Percentiles rank a stretch among this genome's conserved stretches.
phyloP scores from a whole-genome alignment of 23 red algal genomes.

The Cyanidium caldarium region DNA sequence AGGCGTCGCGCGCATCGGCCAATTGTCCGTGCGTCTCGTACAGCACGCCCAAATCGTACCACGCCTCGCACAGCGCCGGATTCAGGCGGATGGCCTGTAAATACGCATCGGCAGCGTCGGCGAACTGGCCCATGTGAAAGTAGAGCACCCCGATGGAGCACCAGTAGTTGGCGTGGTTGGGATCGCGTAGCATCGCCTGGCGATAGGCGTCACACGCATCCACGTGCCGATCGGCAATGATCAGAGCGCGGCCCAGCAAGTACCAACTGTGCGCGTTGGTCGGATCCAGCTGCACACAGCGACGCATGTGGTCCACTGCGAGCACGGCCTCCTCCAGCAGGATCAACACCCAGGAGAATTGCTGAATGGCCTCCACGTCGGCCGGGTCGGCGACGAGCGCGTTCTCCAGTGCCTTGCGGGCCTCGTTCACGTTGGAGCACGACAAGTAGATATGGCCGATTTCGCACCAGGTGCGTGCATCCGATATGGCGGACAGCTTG shows the following conservation, averaged over 20 bases:
- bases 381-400: slow-evolving; percentile 74
- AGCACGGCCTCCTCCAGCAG: slow-evolving; percentile 25
- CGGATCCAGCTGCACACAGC: slow-evolving; percentile 40
- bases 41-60: slow-evolving; percentile 83
- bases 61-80: slow-evolving; percentile 74
- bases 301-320: slow-evolving; percentile 26
- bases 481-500: not conserved
- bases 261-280: slow-evolving; percentile 83
- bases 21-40: slow-evolving; percentile 78
- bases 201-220: slow-evolving; percentile 85
- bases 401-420: slow-evolving; percentile 46
- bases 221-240: slow-evolving; percentile 37
- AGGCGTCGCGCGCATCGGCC: slow-evolving; percentile 69
- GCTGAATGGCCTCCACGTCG: slow-evolving; percentile 79
- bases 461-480: slow-evolving; percentile 60
- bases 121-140: slow-evolving; percentile 70
- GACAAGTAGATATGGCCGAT: slow-evolving; percentile 74
- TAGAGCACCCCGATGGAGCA: slow-evolving; percentile 93
- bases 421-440: slow-evolving; percentile 27
- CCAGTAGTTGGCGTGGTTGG: slow-evolving; percentile 66
- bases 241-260: slow-evolving; percentile 71
- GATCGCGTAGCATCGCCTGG: slow-evolving; percentile 66
- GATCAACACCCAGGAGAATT: slow-evolving; percentile 64
- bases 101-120: slow-evolving; percentile 92
- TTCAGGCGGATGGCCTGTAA: slow-evolving; percentile 56